Evolutionary conservation across 495 filamentous ascomycete genomes (phyloP), one percentile per base, ranked within the genome.

Genomic region (Baudoinia panamericana): DNA sequence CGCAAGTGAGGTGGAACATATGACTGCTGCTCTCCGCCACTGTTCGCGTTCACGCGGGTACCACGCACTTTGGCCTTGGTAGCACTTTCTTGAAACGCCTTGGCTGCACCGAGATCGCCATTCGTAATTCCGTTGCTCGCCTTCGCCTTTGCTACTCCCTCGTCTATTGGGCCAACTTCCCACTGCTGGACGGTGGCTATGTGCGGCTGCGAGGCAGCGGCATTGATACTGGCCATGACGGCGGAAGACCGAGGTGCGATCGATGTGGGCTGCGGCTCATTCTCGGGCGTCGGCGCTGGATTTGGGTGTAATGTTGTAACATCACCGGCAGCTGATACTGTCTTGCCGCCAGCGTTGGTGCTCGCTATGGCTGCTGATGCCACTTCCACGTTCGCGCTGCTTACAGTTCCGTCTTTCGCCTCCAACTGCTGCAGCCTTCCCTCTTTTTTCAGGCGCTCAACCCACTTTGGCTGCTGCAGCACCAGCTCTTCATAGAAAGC

Each of bases 401-500:
- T 20, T 38, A 10, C 22, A 6, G 16, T 9, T 24, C 8, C 11
- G 10, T 16, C 11, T 24, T 10, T 20, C 26, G 37, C 6, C 6
- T 30, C 17, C 37, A 32, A 17, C 24, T 10, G 36, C 32, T 18
- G n/a, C 21, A 19, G 28, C 12, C 33, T 25, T 17, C 4, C 5
- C 25, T 30, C 24, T n/a, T 29, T 11, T 23, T 31, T 3, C 11
- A 4, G 11, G 11, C 18, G 13, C 40, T 22, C 15, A 4, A 19
- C n/a, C n/a, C n/a, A n/a, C n/a, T n/a, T 40, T 15, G 17, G 6
- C 39, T 50, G 44, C 31, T 36, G 21, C 37, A 30, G n/a, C 18
- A 54, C 54, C 17, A 63, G 47, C 25, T 41, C 26, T 7, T 50
- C 41, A 30, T 56, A 58, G 47, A 61, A 57, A 0, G 39, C 39